Evolutionary conservation across 495 filamentous ascomycete genomes (phyloP).

Genomic region (Talaromyces ruber): DNA sequence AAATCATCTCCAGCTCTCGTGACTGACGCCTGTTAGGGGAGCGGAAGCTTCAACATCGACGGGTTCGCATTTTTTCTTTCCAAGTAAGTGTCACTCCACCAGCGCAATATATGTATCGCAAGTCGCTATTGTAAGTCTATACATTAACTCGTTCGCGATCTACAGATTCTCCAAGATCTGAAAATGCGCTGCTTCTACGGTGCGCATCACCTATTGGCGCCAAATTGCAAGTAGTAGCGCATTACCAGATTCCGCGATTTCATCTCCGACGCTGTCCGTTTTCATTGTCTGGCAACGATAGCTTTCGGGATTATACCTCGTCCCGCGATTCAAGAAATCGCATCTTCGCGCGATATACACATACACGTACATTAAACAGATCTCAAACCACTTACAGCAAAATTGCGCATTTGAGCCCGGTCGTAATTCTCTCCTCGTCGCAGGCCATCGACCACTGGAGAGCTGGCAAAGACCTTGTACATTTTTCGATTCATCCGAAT

Average conservation of each 20-base stretch:
- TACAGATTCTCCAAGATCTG: neutral
- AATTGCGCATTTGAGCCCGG: neutral
- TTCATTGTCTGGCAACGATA: neutral
- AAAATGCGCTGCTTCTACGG: constrained; percentile 7
- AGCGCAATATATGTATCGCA: no score
- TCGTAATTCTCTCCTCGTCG: constrained; percentile 3
- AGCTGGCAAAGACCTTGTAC: constrained; percentile 2
- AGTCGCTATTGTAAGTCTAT: neutral
- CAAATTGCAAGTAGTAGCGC: constrained; percentile 5
- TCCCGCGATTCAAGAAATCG: neutral
- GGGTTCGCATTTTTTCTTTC: neutral
- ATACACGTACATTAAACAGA: neutral
- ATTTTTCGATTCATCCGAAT: neutral
- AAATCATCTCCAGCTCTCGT: neutral
- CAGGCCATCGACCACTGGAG: constrained; percentile 3
- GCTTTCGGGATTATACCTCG: neutral
- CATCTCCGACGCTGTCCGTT: neutral
- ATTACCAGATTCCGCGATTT: neutral
- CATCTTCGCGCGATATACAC: neutral
- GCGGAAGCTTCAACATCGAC: neutral
- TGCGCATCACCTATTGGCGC: constrained; percentile 5
- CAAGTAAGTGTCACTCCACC: neutral
- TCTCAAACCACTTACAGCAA: neutral
- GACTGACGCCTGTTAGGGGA: neutral
- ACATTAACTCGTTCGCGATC: neutral